Evolutionary conservation across 2,329 filamentous ascomycete genomes (phyloP).

Genomic region (Stachybotrys chlorohalonatus): DNA sequence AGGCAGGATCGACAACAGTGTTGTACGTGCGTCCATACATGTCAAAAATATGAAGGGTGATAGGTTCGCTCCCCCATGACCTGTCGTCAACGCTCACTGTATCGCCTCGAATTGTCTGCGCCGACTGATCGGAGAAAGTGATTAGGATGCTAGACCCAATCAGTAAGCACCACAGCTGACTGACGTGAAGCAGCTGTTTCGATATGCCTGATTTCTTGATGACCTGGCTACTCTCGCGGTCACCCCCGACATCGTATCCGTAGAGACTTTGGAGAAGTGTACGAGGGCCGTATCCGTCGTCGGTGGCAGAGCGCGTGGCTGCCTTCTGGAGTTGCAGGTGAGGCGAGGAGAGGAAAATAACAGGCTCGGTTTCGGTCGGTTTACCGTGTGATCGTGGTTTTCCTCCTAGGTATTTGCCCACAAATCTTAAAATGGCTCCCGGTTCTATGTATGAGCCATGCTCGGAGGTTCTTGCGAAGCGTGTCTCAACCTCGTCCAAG

Average conservation of each 20-base stretch:
- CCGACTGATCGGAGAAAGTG: conserved; percentile 1
- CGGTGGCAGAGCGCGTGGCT: background rate
- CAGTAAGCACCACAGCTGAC: conserved; percentile 2
- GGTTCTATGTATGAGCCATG: background rate
- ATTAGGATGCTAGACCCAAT: conserved; percentile 2
- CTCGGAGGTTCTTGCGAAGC: conserved; percentile 1
- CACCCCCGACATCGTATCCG: conserved; percentile 2
- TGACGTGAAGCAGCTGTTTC: conserved; percentile 2
- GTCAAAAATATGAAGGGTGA: background rate
- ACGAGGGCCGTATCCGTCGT: background rate
- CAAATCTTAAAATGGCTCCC: conserved; percentile 1
- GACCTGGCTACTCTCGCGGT: background rate
- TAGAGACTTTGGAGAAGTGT: conserved; percentile 2
- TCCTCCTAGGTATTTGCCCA: background rate
- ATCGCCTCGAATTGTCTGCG: background rate
- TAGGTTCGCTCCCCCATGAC: background rate
- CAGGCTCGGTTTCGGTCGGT: background rate
- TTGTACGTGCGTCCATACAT: background rate
- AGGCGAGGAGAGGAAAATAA: conserved; percentile 2
- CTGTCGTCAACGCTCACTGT: background rate
- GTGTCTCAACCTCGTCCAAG: conserved; percentile 1
- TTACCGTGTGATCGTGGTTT: background rate
- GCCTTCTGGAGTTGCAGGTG: background rate
- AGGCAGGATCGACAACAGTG: conserved; percentile 1
- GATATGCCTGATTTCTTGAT: background rate